A percentile compares a stretch with the other conserved stretches of the same genome.
Evolutionary conservation across 306 rosid genomes (phyloP).

Genomic region (apple (Malus domestica)): ASM211411v1 NC_041793.1:36742501-36743000

Average conservation of each 20-base stretch:
- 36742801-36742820: constrained; percentile 92
- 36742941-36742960: constrained; percentile 70
- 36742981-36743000: constrained; percentile 57
- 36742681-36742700: constrained; percentile 48
- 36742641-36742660: constrained; percentile 34
- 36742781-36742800: constrained; percentile 75
- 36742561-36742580: constrained; percentile 68
- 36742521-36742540: not conserved
- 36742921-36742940: constrained; percentile 96
- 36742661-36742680: constrained; percentile 50
- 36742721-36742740: constrained; percentile 49
- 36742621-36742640: constrained; percentile 36
- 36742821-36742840: constrained; percentile 59
- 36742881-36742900: constrained; percentile 79
- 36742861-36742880: constrained; percentile 93
- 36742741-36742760: constrained; percentile 49
- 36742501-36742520: not conserved
- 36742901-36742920: constrained; percentile 90
- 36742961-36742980: constrained; percentile 88
- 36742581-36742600: constrained; percentile 51
- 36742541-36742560: not conserved
- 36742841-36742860: constrained; percentile 84
- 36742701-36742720: constrained; percentile 73
- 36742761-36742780: constrained; percentile 29
- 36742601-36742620: constrained; percentile 51